These are phyloP conservation scores for Poa pratensis DNA, from an alignment of 176 grass and related monocot genomes.

Conservation along the genomic window DNA sequence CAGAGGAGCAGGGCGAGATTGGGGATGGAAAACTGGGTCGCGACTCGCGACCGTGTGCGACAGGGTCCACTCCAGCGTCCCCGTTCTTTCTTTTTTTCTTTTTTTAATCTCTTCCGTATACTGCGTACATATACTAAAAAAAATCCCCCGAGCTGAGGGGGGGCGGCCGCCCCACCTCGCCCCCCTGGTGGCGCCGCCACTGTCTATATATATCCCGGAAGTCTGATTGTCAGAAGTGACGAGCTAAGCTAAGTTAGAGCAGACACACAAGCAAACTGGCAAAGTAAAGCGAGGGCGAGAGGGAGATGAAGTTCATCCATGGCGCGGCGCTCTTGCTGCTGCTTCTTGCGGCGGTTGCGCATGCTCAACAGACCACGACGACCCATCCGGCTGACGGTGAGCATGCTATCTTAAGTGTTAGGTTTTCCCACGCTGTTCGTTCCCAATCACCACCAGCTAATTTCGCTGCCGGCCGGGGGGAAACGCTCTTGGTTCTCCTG, in stretches of 20 bases:
- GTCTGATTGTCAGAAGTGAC: not conserved
- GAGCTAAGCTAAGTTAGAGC: not conserved
- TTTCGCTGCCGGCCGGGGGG: not conserved
- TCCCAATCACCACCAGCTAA: not conserved
- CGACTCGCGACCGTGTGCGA: too few relatives aligned
- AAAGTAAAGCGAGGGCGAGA: not conserved
- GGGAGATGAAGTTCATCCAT: slow-evolving; percentile 37
- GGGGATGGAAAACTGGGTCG: too few relatives aligned
- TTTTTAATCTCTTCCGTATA: too few relatives aligned
- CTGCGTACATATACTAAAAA: too few relatives aligned
- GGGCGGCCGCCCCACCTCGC: too few relatives aligned
- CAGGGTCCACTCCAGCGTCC: too few relatives aligned
- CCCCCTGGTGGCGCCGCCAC: too few relatives aligned
- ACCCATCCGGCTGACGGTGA: slow-evolving; percentile 56
- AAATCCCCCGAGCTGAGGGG: too few relatives aligned
- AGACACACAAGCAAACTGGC: not conserved
- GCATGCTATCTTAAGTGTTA: not conserved
- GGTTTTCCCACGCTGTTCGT: not conserved
- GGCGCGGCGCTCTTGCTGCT: slow-evolving; percentile 21
- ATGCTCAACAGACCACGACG: slow-evolving; percentile 26
- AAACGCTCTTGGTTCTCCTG: too few relatives aligned
- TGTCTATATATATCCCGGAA: too few relatives aligned
- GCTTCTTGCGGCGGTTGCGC: slow-evolving; percentile 6
- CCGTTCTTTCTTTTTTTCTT: too few relatives aligned
- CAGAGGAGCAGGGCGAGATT: too few relatives aligned